Base-by-base conservation (phyloP, 2,329 filamentous ascomycete species). In the Amylocarpus encephaloides region DNA sequence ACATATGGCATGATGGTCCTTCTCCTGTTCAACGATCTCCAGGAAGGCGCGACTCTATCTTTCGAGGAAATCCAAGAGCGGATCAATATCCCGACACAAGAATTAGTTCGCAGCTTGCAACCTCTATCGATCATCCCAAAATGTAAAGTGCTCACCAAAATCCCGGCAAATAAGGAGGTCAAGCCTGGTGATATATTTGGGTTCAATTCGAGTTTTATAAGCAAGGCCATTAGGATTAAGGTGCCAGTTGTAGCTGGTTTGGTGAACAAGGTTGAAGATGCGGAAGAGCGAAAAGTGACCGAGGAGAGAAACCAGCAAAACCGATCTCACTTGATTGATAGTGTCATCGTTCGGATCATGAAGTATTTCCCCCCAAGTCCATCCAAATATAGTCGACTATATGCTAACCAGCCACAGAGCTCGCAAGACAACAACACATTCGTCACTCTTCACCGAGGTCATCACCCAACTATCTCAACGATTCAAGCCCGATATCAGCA, bases 1-100 rank as follows among this genome's bases (percentile, higher is more conserved):
- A 97, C 93, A 0, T 93, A 93, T 66, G 89, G 84, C 61, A 95
- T 97, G 88, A 73, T 96, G 16, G 83, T 97, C 19, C 70, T 98
- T 16, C 68, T 95, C 40, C 79, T 96, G 0, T 98, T 97, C 76
- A 97, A 97, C 62, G 82, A 92, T 34, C 63, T 94, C 0, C 66
- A 65, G 2, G 73, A 77, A 5, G 73, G 66, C 29, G 69, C 74
- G 56, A 72, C 68, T 42, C 66, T 84, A 13, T 71, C 73, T 0
- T 80, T 82, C 48, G 86, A 93, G 49, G 88, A 95, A 55, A 93
- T 97, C 26, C 86, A 93, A 64, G 83, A 80, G 5, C 77, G 78
- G 59, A 95, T 91, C 1, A 87, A 85, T 58, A 94, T 97, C 26
- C 83, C 89, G 0, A 70, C 75, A 1, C 69, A 75, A 33, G 90